A percentile compares a stretch with the other conserved stretches of the same genome.
phyloP scores from a whole-genome alignment of 768 basidiomycete species.

The Sarcomyxa edulis region DNA sequence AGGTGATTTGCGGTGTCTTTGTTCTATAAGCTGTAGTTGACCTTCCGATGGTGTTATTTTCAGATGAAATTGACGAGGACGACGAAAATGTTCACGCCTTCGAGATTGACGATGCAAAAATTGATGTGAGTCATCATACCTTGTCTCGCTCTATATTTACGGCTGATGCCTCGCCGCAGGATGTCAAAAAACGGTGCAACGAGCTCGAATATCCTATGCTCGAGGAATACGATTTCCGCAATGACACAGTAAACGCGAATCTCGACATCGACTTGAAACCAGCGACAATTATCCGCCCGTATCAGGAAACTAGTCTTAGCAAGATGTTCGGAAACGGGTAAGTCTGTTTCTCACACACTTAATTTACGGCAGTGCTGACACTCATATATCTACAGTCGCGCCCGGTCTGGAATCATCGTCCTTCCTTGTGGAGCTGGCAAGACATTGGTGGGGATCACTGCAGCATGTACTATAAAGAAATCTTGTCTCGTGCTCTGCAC shows the following conservation, averaged over 20 bases:
- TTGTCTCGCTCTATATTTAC: slow-evolving; percentile 2
- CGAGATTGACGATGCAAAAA: slow-evolving; percentile 89
- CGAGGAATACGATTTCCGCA: slow-evolving; percentile 98
- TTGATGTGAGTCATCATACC: slow-evolving; percentile 58
- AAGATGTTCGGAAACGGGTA: slow-evolving; percentile 99
- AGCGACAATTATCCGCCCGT: slow-evolving; percentile 93
- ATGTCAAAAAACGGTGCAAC: slow-evolving; percentile 94
- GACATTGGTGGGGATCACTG: slow-evolving; percentile 98
- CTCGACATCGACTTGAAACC: slow-evolving; percentile 98
- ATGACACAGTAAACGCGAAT: slow-evolving; percentile 94
- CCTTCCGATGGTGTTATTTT: slow-evolving; percentile 2
- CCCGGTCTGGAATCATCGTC: slow-evolving; percentile 96
- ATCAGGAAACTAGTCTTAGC: slow-evolving; percentile 96
- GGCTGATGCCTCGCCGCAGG: slow-evolving; percentile 37
- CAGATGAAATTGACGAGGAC: slow-evolving; percentile 96
- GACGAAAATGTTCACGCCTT: slow-evolving; percentile 98
- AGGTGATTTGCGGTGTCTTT: slow-evolving; percentile 36
- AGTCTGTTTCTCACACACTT: slow-evolving; percentile 13
- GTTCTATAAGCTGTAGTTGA: not conserved
- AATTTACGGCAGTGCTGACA: too few species aligned
- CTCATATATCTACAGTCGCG: slow-evolving; percentile 57
- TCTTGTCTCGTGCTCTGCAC: slow-evolving; percentile 96
- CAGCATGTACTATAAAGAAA: slow-evolving; percentile 99
- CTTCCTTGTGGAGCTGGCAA: slow-evolving; percentile 98
- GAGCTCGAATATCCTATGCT: slow-evolving; percentile 97